Evolutionary conservation across 192 early-diverging fungal species (phyloP), one percentile per base, ranked within the genome.

Genomic region (Gonapodya sp.): DNA sequence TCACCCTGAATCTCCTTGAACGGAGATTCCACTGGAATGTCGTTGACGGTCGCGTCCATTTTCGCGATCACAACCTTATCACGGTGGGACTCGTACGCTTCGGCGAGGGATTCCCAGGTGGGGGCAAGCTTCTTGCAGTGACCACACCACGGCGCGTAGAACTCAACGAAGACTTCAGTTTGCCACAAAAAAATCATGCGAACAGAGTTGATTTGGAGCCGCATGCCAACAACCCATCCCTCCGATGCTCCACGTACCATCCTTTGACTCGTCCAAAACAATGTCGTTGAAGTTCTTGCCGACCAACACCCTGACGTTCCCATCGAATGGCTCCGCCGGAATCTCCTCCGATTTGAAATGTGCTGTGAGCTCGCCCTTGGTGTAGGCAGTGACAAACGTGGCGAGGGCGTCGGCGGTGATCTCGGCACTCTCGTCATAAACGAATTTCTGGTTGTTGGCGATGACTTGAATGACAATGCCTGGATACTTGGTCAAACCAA

Each of bases 21-120:
- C 2, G 87, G 83, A 79, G 86, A 84, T 82, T 82, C 81, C 2
- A 89, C 81, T 24, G 97, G 96, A 73, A 98, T 82, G 78, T 99
- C 97, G 87, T 99, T 99, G 81, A 92, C 94, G 72, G 95, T 95
- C 81, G 91, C 95, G 84, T 99, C 96, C 91, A 98, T 91, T 92
- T 98, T 99, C 85, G 96, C 95, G 83, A 95, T 92, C 74, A 92
- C 88, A 82, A 95, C 82, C 80, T 86, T 86, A 80, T 86, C 81
- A 18, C 84, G 78, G 73, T 86, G 88, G 81, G 84, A 82, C 81
- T 88, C 86, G 74, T 92, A 86, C 35, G 81, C 79, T 73, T 88
- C 82, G 81, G 91, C 97, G 73, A 99, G 87, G 84, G 94, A 85
- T 35, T 96, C 95, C 87, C 94, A 98, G 82, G 90, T 93, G 73